Base-by-base conservation (phyloP, 345 rosid species). In the Boechera retrofracta region DNA sequence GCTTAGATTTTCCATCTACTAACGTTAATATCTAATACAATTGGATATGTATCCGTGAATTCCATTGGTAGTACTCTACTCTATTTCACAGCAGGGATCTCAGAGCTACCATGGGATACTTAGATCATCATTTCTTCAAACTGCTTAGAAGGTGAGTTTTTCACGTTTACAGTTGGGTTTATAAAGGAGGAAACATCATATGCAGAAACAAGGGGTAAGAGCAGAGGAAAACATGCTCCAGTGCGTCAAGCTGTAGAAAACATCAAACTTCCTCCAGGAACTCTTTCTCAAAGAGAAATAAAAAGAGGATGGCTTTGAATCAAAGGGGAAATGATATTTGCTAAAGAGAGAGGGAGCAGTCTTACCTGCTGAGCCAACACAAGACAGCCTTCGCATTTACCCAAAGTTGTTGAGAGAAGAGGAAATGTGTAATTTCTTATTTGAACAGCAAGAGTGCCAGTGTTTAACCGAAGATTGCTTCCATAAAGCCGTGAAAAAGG, bases 401-500 rank as follows among this genome's bases (percentile, higher is more conserved):
- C 89, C 71, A 78, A 75, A 80, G 91, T 75, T 63, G 90, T 93
- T 67, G 92, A 84, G 71, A 95, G 84, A 74, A 92, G 89, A 70
- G 99, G 99, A 67, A 73, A 83, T 11, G 97, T 87, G 80, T 90
- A 95, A 73, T 95, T 67, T 83, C 99, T 82, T 53, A 95, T 59
- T 79, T 86, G 90, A 76, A 83, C 89, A 74, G 64, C 85, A 64
- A 95, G 84, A 41, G 87, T 84, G 59, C 92, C 89, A 2, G 92
- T 75, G 60, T 63, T 83, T 83, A 92, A 82, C 71, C 77, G 68
- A 74, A 95, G 83, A 74, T 91, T 95, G 60, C 96, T 82, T 47
- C 99, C 99, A 85, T 89, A 92, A 1, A 91, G 82, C 64, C 97
- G 88, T 26, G 97, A 87, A 86, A 95, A 92, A 10, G 99, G 99